Percentiles rank a stretch among this genome's conserved stretches.
Conservation (phyloP, 805 yeast genomes). For the Lachancea dasiensis region DNA sequence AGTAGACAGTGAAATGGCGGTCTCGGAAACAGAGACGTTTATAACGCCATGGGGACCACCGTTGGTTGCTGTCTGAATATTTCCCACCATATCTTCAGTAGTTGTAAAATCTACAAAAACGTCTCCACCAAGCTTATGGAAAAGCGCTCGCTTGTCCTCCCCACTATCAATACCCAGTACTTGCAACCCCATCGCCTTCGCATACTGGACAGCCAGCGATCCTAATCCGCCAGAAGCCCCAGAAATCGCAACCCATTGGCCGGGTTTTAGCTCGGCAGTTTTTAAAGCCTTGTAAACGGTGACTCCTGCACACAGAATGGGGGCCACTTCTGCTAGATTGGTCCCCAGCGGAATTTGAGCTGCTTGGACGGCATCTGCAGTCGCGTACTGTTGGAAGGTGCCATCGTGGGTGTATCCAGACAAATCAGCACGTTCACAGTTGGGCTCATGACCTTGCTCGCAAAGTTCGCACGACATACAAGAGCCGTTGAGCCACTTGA, state of each 20-base stretch:
- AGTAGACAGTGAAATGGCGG: constrained; percentile 43
- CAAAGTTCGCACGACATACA: constrained; percentile 62
- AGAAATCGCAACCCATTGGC: constrained; percentile 69
- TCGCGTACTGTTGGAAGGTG: constrained; percentile 61
- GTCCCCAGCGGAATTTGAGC: constrained; percentile 51
- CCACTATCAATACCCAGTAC: constrained; percentile 73
- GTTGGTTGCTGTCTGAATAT: constrained; percentile 41
- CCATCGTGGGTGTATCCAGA: constrained; percentile 72
- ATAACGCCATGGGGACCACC: constrained; percentile 70
- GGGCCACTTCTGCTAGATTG: constrained; percentile 52
- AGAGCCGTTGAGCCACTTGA: constrained; percentile 65
- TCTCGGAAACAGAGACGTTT: constrained; percentile 54
- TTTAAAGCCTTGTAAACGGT: constrained; percentile 65
- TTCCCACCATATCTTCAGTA: constrained; percentile 45
- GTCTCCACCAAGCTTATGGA: constrained; percentile 58
- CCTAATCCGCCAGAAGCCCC: constrained; percentile 86
- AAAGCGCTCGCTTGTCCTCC: constrained; percentile 52
- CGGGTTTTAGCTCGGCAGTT: constrained; percentile 50
- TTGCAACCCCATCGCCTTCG: constrained; percentile 67
- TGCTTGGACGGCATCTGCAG: constrained; percentile 60
- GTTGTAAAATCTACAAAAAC: constrained; percentile 50
- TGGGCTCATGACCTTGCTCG: constrained; percentile 51
- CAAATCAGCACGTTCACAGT: constrained; percentile 64
- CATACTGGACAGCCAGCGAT: constrained; percentile 68
- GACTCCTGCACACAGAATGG: constrained; percentile 62